Evolutionary conservation across 139 green algal genomes (phyloP), one percentile per base, ranked within the genome.

Genomic region (Haematococcus lacustris): DNA sequence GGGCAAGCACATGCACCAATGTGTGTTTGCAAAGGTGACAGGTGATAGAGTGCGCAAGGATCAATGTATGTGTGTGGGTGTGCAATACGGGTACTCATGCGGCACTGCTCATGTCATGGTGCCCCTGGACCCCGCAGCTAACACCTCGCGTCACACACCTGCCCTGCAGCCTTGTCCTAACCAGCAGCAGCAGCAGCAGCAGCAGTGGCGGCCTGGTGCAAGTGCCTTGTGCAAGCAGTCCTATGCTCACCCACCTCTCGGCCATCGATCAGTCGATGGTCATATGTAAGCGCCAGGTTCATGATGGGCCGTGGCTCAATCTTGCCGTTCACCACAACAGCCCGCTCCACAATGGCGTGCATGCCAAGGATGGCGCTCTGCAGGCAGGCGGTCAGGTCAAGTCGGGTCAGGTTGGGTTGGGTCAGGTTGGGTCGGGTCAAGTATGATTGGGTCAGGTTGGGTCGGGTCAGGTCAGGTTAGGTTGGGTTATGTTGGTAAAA

Each of bases 221-320:
- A 13, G 47, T 57, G 47, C 47, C 21, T 57, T 57, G 47, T 35
- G 23, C 32, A 32, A 13, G 25, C 57, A 64, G 26, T 9, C 23
- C 9, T 40, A 43, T 51, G 35, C 1, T 30, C 23, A 9, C 82
- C 1, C 68, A 89, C 84, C 82, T 89, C 85, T 13, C 85, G 73
- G 3, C 95, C 95, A 74, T 99, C 95, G 35, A 99, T 96, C 25
- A 98, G 83, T n/a, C 95, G 83, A 86, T 99, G 96, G 84, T 99
- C 96, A 73, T 99, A 99, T 0, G 94, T 98, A 3, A 99, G 88
- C 21, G 96, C 96, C 9, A 99, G 77, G 82, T 99, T 97, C 95
- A 99, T 99, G 83, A 99, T 96, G 28, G 96, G 96, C 50, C 94
- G 82, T 2, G 89, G 65, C 77, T 93, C 75, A 34, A 99, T 93